Base-by-base conservation (phyloP, 1,284 basidiomycete species). In the Exsudoporus floridanus region DNA sequence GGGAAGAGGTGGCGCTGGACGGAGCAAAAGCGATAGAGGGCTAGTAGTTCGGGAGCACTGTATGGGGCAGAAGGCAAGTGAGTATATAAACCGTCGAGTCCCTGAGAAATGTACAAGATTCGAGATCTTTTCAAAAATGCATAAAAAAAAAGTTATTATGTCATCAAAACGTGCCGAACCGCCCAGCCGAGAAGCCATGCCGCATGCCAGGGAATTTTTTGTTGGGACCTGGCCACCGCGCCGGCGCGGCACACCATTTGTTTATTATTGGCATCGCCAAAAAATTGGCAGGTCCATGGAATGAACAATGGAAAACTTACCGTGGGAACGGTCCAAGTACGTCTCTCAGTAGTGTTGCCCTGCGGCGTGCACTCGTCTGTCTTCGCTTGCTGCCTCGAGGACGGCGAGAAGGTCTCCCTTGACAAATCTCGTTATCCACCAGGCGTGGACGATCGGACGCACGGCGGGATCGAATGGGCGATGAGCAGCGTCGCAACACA, bases 301-400 rank as follows among this genome's bases (percentile, higher is more conserved):
- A 57, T 52, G 54, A 59, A 66, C 59, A 65, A 67, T 59, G 55
- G 57, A 62, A 63, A 69, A 68, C 67, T 67, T 55, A 70, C 69
- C 65, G 65, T 67, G 65, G 40, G 63, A 70, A 58, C 2, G 18
- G 18, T 7, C 31, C 36, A 6, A 50, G 54, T 55, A 54, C 48
- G 47, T 46, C 55, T 45, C 40, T 37, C 43, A 46, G 42, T 36
- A 5, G 45, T 50, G 49, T 40, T 50, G 49, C 42, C 36, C 49
- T 53, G 53, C 52, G 25, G 53, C 56, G 36, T 57, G 56, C 43
- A 44, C 49, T 46, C 47, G 45, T 60, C 51, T 63, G 60, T 51
- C 47, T 53, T 70, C 65, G 65, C 65, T 70, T 71, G 60, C 27
- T 48, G 52, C 65, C 69, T 71, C 64, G 69, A 67, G 69, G 65